phyloP scores from a whole-genome alignment of 192 early-diverging fungal genomes.

The Rhizoclosmatium globosum region DNA sequence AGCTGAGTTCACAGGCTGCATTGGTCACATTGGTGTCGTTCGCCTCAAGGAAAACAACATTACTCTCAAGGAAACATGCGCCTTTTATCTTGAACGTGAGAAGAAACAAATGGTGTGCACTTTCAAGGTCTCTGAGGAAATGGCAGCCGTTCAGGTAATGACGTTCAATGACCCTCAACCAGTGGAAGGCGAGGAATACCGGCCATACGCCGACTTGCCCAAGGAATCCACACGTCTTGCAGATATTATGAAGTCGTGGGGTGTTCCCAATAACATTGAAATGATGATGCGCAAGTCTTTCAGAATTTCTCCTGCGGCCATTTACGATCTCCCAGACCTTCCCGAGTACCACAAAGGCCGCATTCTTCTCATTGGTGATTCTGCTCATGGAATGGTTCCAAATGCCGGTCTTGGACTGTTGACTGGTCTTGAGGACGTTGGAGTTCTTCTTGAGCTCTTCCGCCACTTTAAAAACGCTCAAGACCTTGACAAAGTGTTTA shows the following conservation, averaged over 20 bases:
- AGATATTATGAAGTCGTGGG: conserved; percentile 17
- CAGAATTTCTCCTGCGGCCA: too few species aligned
- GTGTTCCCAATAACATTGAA: conserved; percentile 20
- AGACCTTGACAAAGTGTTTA: neutral
- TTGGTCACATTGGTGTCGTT: conserved; percentile 31
- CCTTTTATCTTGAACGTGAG: too few species aligned
- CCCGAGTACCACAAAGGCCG: conserved; percentile 32
- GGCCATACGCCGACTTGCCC: conserved; percentile 21
- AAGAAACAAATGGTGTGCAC: conserved; percentile 18
- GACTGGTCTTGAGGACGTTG: too few species aligned
- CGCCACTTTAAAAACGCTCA: conserved; percentile 4
- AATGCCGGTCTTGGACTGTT: too few species aligned
- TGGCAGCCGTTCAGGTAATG: too few species aligned
- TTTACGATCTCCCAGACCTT: too few species aligned
- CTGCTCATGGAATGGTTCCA: conserved; percentile 49
- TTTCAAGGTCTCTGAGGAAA: conserved; percentile 21
- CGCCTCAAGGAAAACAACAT: conserved; percentile 5
- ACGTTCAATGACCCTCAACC: neutral
- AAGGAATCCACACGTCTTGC: conserved; percentile 17
- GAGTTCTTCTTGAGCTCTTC: too few species aligned
- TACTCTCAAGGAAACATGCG: too few species aligned
- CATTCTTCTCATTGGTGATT: conserved; percentile 33
- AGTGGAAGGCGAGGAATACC: neutral
- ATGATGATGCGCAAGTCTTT: conserved; percentile 25
- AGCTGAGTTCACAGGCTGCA: conserved; percentile 19